Evolutionary conservation across 192 early-diverging fungal species (phyloP), one percentile per base, ranked within the genome.

Genomic region (Podila clonocystis): DNA sequence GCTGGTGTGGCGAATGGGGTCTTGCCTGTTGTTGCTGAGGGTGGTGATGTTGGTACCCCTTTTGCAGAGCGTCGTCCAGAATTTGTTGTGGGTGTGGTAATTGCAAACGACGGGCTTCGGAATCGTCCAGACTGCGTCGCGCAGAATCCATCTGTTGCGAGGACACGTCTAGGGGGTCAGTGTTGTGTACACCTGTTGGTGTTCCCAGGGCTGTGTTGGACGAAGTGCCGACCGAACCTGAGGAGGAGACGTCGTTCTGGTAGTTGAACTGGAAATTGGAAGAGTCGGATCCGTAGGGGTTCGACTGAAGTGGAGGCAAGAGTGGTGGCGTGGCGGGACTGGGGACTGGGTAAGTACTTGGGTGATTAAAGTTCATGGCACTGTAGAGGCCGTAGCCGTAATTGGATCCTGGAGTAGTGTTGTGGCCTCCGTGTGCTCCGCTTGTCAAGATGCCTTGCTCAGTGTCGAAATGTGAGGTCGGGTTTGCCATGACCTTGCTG

Each of bases 1-100:
- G 31, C 52, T 55, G 65, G 31, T 67, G 55, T 7, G 65, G 65
- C 5, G 65, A 58, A 22, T 67, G 65, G 4, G 65, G 50, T 58
- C 50, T 26, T 9, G 50, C 50, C 33, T 67, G 65, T 3, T 67
- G 65, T 52, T 67, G 65, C 3, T 67, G 65, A 22, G 20, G 33
- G 15, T 22, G 38, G 22, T 50, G 68, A 34, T 55, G 68, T 38
- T 74, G 72, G 3, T 60, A 48, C 30, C 74, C 74, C 60, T 71
- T 78, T 58, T 79, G 69, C 17, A 73, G 38, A 9, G 70, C 65
- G n/a, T 73, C 77, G n/a, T 80, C 77, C 6, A 80, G 17, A 19
- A 72, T 73, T 26, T 80, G 77, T 17, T 80, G 77, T n/a, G 77
- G 70, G 30, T 80, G 70, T 49, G 70, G 71, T 34, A 73, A 67